phyloP scores from a whole-genome alignment of 495 filamentous ascomycete genomes.

The Evernia prunastri region DNA sequence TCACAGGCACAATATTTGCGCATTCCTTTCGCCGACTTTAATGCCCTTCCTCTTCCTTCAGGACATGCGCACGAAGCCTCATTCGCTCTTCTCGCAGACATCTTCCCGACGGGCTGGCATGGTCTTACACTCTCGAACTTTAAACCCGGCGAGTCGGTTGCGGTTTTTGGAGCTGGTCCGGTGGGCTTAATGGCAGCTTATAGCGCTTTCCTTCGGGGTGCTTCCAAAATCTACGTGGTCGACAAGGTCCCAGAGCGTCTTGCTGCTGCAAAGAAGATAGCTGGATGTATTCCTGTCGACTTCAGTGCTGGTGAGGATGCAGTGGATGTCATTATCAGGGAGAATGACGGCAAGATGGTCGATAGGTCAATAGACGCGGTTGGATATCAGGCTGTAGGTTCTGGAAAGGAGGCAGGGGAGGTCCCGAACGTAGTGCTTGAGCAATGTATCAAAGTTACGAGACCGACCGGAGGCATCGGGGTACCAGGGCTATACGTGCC shows the following conservation, averaged over 20 bases:
- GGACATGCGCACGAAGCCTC: slow-evolving; percentile 42
- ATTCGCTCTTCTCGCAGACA: slow-evolving; percentile 47
- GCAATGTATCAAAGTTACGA: slow-evolving; percentile 43
- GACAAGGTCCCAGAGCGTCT: slow-evolving; percentile 50
- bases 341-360: slow-evolving; percentile 41
- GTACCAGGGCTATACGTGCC: slow-evolving; percentile 43
- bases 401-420: slow-evolving; percentile 36
- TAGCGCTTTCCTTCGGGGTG: slow-evolving; percentile 46
- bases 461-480: slow-evolving; percentile 43
- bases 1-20: slow-evolving; percentile 48
- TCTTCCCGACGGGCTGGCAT: slow-evolving; percentile 58
- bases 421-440: slow-evolving; percentile 41
- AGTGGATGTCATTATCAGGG: slow-evolving; percentile 29
- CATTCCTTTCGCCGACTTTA: slow-evolving; percentile 54
- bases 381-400: slow-evolving; percentile 47
- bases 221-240: slow-evolving; percentile 47
- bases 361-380: slow-evolving; percentile 49
- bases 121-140: slow-evolving; percentile 50
- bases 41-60: slow-evolving; percentile 40
- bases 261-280: slow-evolving; percentile 44
- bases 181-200: slow-evolving; percentile 56
- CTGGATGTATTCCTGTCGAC: slow-evolving; percentile 37
- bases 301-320: slow-evolving; percentile 35
- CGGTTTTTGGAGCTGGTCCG: slow-evolving; percentile 45
- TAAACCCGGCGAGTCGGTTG: slow-evolving; percentile 48